Evolutionary conservation across 306 rosid genomes (phyloP).

Genomic region (Mucuna pruriens): DNA sequence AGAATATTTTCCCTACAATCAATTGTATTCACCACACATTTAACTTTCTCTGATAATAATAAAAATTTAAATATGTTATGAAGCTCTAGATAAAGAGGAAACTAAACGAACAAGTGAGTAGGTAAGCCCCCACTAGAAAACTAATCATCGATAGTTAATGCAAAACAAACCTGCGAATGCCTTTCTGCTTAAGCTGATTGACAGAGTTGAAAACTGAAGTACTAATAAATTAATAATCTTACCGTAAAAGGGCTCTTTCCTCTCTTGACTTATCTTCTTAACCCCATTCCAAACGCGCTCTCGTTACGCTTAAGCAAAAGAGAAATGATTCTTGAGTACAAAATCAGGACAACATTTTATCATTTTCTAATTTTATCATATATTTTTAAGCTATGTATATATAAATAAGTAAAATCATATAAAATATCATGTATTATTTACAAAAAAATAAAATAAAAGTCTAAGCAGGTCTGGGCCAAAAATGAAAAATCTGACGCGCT

Average conservation of each 20-base stretch:
- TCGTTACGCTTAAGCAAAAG: constrained; percentile 18
- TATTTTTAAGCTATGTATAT: no score
- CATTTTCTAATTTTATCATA: no score
- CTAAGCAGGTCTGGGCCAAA: no score
- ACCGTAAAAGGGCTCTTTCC: constrained; percentile 11
- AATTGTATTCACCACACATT: neutral
- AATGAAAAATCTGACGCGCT: neutral
- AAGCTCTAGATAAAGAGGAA: no score
- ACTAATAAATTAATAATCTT: neutral
- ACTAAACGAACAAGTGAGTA: no score
- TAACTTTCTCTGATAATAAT: neutral
- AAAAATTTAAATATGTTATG: no score
- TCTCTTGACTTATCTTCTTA: neutral
- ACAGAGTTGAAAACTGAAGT: neutral
- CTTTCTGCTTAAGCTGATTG: neutral
- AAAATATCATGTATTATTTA: no score
- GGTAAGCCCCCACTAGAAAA: no score
- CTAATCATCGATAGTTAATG: neutral
- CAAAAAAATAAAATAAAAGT: no score
- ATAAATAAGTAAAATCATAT: no score
- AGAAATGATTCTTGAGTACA: neutral
- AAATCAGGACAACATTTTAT: neutral
- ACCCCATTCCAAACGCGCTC: neutral
- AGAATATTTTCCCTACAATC: neutral
- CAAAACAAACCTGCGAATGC: neutral